A percentile compares a stretch with the other conserved stretches of the same genome.
Evolutionary conservation across 345 rosid genomes (phyloP).

Genomic region (Brassica napus): Da-Ae NC_063434.1:2037501-2038000

Average conservation of each 20-base stretch:
- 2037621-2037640: constrained; percentile 77
- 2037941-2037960: constrained; percentile 97
- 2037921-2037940: constrained; percentile 55
- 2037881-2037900: no score
- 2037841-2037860: constrained; percentile 98
- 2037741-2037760: constrained; percentile 11
- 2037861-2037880: constrained; percentile 41
- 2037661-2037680: constrained; percentile 98
- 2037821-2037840: constrained; percentile 89
- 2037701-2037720: background rate
- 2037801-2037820: constrained; percentile 78
- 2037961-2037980: constrained; percentile 85
- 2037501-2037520: constrained; percentile 46
- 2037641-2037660: constrained; percentile 93
- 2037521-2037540: background rate
- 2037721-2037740: background rate
- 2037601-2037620: constrained; percentile 84
- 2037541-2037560: background rate
- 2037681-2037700: constrained; percentile 90
- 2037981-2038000: constrained; percentile 92
- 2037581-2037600: constrained; percentile 74
- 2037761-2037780: constrained; percentile 71
- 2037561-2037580: constrained; percentile 23
- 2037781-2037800: constrained; percentile 85
- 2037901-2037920: no score